Percentiles rank a stretch among this genome's conserved stretches.
phyloP scores from a whole-genome alignment of 1,284 basidiomycete genomes.

The Peniophora sp. region DNA sequence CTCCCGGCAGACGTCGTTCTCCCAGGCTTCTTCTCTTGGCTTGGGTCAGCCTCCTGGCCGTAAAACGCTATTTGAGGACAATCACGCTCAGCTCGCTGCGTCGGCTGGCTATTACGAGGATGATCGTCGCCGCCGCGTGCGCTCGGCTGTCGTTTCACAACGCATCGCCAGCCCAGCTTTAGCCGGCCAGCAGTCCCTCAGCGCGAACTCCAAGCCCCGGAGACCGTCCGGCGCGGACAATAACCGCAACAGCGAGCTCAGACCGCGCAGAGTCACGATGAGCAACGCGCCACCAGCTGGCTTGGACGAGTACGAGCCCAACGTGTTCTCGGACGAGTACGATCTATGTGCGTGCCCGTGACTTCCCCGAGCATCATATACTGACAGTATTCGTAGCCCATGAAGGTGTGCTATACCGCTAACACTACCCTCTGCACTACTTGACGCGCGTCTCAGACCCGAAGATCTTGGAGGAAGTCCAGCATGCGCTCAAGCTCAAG shows the following conservation, averaged over 20 bases:
- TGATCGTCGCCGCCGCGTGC: conserved; percentile 5
- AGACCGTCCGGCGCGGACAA: conserved; percentile 5
- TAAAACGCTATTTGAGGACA: not conserved
- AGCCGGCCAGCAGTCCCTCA: not conserved
- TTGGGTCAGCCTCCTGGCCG: not conserved
- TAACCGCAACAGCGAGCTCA: not conserved
- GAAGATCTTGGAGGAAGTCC: conserved; percentile 65
- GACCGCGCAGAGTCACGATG: not conserved
- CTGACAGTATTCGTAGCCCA: conserved; percentile 37
- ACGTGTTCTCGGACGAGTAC: conserved; percentile 60
- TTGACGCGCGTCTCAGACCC: conserved; percentile 39
- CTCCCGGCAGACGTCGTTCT: conserved; percentile 4
- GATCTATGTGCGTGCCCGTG: conserved; percentile 50
- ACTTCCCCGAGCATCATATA: conserved; percentile 1
- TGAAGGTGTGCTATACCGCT: conserved; percentile 41
- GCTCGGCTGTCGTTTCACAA: not conserved
- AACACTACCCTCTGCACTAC: conserved; percentile 7
- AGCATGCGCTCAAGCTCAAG: conserved; percentile 61
- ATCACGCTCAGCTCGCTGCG: not conserved
- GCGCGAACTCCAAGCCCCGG: not conserved
- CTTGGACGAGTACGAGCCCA: conserved; percentile 23
- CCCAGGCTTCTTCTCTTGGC: conserved; percentile 2
- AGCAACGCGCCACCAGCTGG: conserved; percentile 1
- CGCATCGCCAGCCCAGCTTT: not conserved
- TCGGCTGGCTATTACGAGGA: not conserved